Percentiles rank a stretch among this genome's conserved stretches.
phyloP scores from a whole-genome alignment of 129 eudicot species.

The Flaveria trinervia region DNA sequence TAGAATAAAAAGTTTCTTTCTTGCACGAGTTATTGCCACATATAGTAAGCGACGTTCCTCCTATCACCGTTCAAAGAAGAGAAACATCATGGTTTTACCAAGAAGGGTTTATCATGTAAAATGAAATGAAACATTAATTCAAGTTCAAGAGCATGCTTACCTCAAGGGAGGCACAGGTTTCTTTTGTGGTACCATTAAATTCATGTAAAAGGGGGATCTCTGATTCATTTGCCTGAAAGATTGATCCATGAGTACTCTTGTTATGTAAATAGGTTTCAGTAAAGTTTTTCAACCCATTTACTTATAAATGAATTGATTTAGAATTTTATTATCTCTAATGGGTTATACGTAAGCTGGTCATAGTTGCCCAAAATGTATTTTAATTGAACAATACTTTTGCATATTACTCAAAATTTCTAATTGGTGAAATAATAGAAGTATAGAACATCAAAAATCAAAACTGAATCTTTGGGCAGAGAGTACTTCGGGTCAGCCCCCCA shows the following conservation, averaged over 20 bases:
- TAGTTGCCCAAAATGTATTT: neutral
- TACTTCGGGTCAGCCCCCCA: neutral
- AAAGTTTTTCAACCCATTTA: neutral
- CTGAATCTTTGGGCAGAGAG: neutral
- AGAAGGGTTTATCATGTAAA: neutral
- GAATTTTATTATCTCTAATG: neutral
- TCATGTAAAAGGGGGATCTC: constrained; percentile 98
- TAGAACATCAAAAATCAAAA: neutral
- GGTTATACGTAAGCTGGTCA: neutral
- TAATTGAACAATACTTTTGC: neutral
- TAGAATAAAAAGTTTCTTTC: constrained; percentile 77
- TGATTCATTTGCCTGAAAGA: constrained; percentile 76
- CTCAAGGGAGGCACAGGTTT: constrained; percentile 65
- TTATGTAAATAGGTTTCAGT: constrained; percentile 13
- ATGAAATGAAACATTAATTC: neutral
- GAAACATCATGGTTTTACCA: neutral
- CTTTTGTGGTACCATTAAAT: constrained; percentile 62
- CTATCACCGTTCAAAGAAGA: constrained; percentile 37
- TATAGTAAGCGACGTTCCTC: constrained; percentile 90
- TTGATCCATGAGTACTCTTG: constrained; percentile 28
- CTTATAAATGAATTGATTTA: neutral
- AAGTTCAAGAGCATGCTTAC: constrained; percentile 39
- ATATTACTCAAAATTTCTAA: neutral
- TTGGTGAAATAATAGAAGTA: neutral
- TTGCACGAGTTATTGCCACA: constrained; percentile 96